Conservation (phyloP, 2,329 filamentous ascomycete species). For the Cladobotryum protrusum region DNA sequence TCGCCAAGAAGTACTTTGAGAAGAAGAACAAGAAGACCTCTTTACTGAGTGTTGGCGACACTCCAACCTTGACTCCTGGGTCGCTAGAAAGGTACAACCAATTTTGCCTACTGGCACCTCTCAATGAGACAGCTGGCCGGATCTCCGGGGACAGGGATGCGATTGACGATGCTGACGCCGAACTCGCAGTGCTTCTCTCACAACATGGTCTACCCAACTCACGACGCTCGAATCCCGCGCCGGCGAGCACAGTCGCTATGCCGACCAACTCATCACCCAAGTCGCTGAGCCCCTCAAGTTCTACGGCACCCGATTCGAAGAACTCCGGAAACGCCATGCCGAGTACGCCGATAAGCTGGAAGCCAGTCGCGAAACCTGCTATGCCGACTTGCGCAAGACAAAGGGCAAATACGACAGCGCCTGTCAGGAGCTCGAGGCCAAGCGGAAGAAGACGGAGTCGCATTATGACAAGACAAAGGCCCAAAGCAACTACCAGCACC, state of each 20-base stretch:
- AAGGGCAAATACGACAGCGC: slow-evolving; percentile 90
- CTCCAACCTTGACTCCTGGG: slow-evolving; percentile 84
- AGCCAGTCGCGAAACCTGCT: slow-evolving; percentile 78
- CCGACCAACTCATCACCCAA: slow-evolving; percentile 67
- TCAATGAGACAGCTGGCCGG: neutral
- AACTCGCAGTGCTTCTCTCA: slow-evolving; percentile 70
- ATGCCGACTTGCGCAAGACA: slow-evolving; percentile 78
- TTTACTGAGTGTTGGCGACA: slow-evolving; percentile 86
- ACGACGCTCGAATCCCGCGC: slow-evolving; percentile 84
- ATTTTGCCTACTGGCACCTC: too few relatives aligned
- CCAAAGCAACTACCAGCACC: slow-evolving; percentile 84
- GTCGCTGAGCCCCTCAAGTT: slow-evolving; percentile 83
- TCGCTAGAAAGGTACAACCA: slow-evolving; percentile 71
- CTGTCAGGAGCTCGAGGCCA: slow-evolving; percentile 91
- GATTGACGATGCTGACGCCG: slow-evolving; percentile 1
- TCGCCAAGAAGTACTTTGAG: slow-evolving; percentile 96
- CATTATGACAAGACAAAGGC: slow-evolving; percentile 94
- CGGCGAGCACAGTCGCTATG: slow-evolving; percentile 81
- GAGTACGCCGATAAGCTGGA: slow-evolving; percentile 87
- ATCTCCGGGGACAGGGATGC: neutral
- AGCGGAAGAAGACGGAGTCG: slow-evolving; percentile 89
- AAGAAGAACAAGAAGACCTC: slow-evolving; percentile 90
- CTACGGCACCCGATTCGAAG: slow-evolving; percentile 71
- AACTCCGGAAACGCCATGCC: slow-evolving; percentile 81
- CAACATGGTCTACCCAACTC: slow-evolving; percentile 93